These are phyloP conservation scores for Penicillium sp. DNA, from an alignment of 2,329 filamentous ascomycete species.

Conservation along the genomic window DNA sequence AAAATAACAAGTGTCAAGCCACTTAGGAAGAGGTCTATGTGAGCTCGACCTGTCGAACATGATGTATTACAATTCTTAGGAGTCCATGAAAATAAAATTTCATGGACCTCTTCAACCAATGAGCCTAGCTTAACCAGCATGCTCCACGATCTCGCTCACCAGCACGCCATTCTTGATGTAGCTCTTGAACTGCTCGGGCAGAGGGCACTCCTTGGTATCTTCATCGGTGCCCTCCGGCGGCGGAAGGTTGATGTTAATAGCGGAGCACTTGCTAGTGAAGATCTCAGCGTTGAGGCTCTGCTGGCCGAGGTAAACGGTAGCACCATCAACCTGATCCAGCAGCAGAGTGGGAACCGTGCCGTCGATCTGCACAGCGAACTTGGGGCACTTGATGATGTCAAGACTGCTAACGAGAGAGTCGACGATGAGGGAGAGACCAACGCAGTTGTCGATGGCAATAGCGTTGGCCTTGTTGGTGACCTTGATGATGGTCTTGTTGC, in stretches of 20 bases:
- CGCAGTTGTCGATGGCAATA: conserved; percentile 91
- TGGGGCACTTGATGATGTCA: conserved; percentile 91
- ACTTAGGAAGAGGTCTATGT: neutral
- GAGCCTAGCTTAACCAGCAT: conserved; percentile 64
- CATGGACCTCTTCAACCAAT: neutral
- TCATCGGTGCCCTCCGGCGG: conserved; percentile 65
- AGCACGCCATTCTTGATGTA: conserved; percentile 74
- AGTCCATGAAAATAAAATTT: neutral
- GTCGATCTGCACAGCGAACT: conserved; percentile 90
- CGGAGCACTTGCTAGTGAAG: conserved; percentile 83
- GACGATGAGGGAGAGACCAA: conserved; percentile 78
- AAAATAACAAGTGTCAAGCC: neutral
- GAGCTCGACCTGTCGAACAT: neutral
- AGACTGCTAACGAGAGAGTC: conserved; percentile 88
- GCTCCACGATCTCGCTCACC: conserved; percentile 92
- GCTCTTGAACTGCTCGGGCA: conserved; percentile 88
- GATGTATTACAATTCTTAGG: neutral
- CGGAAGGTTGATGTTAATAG: conserved; percentile 82
- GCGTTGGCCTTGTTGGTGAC: conserved; percentile 93
- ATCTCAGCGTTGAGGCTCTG: conserved; percentile 76
- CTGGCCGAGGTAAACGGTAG: conserved; percentile 80
- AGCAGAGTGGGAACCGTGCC: conserved; percentile 83
- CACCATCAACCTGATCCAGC: conserved; percentile 90
- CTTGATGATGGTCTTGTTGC: conserved; percentile 86
- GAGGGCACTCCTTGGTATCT: conserved; percentile 81